Evolutionary conservation across 768 basidiomycete genomes (phyloP).

Genomic region (Phaeotremella skinneri): DNA sequence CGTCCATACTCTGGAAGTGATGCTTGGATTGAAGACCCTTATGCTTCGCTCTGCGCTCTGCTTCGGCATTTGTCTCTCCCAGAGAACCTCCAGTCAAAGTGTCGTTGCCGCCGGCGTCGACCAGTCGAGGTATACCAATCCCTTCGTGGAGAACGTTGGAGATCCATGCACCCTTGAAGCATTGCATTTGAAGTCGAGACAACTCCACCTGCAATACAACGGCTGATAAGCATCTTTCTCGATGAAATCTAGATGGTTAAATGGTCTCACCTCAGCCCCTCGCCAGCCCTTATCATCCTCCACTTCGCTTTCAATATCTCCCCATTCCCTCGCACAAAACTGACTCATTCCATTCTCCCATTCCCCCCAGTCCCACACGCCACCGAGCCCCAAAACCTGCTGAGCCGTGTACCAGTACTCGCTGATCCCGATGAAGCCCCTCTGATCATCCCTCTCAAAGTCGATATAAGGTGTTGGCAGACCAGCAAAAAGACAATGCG

Average conservation of each 20-base stretch:
- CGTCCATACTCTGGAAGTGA: conserved; percentile 87
- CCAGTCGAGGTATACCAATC: conserved; percentile 85
- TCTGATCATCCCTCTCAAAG: conserved; percentile 62
- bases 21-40: conserved; percentile 69
- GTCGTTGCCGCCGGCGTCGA: conserved; percentile 76
- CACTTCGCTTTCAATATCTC: conserved; percentile 68
- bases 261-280: conserved; percentile 59
- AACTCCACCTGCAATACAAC: conserved; percentile 62
- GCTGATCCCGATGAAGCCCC: conserved; percentile 85
- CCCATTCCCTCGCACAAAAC: conserved; percentile 81
- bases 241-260: background rate
- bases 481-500: conserved; percentile 89
- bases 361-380: conserved; percentile 91
- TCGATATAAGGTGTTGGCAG: conserved; percentile 91
- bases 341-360: conserved; percentile 88
- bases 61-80: conserved; percentile 58
- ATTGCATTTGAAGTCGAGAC: conserved; percentile 89
- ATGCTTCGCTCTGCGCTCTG: conserved; percentile 69
- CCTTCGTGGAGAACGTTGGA: conserved; percentile 94
- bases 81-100: conserved; percentile 58
- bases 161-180: conserved; percentile 99
- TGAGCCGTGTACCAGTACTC: conserved; percentile 99
- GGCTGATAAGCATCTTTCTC: conserved; percentile 5
- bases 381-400: conserved; percentile 90
- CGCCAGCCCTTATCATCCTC: conserved; percentile 57